These are phyloP conservation scores for Trichoderma sp. DNA, from an alignment of 2,329 filamentous ascomycete genomes.

Conservation along the genomic window DNA sequence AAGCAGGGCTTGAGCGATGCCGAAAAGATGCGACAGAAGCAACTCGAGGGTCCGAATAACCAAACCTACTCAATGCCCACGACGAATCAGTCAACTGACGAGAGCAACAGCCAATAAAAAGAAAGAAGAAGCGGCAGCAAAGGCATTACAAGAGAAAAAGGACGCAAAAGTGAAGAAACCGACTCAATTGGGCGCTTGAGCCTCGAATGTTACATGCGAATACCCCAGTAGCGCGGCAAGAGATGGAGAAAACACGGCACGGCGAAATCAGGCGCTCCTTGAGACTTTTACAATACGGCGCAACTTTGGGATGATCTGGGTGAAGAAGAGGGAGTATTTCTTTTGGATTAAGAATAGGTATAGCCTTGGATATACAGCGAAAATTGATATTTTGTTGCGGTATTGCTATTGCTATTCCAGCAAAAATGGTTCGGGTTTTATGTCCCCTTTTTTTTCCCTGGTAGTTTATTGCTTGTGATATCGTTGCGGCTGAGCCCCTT, in stretches of 20 bases:
- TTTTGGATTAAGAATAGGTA: background rate
- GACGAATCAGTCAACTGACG: background rate
- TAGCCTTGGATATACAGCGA: background rate
- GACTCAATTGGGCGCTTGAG: background rate
- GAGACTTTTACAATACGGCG: slow-evolving; percentile 7
- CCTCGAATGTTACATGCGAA: background rate
- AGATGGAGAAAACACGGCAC: background rate
- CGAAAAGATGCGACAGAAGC: slow-evolving; percentile 14
- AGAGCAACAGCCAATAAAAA: background rate
- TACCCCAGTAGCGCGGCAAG: background rate
- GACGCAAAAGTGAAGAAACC: background rate
- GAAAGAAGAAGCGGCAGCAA: background rate
- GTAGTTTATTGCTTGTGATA: background rate
- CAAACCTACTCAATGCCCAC: background rate
- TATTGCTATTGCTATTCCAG: background rate
- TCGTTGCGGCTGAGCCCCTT: background rate
- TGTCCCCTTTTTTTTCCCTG: background rate
- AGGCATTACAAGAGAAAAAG: background rate
- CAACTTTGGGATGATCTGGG: background rate
- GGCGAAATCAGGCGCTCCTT: slow-evolving; percentile 17
- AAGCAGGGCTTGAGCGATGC: too few species aligned
- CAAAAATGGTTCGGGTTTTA: background rate
- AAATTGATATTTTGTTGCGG: slow-evolving; percentile 7
- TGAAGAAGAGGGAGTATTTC: background rate
- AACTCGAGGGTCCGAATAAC: background rate